These are phyloP conservation scores for Lathyrus tuberosus DNA, from an alignment of 306 rosid species.

Conservation along the genomic window DNA sequence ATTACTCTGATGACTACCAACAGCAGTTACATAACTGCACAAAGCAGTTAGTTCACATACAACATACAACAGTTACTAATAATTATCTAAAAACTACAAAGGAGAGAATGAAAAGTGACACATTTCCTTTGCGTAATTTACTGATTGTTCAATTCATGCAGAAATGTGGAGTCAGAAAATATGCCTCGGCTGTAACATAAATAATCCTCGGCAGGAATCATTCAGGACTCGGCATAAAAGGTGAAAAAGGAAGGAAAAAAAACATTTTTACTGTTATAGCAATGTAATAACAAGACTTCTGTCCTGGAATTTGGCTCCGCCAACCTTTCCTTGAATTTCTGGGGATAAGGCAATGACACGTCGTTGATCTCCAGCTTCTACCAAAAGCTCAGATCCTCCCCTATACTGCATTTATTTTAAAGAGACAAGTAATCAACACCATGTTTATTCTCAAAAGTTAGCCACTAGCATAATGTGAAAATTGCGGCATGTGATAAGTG, in stretches of 20 bases:
- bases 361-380: conserved; percentile 98
- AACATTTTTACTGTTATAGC: conserved; percentile 40
- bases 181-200: conserved; percentile 1
- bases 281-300: conserved; percentile 79
- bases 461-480: conserved; percentile 11
- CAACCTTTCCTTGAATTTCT: conserved; percentile 87
- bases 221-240: conserved; percentile 3
- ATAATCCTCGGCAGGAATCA: conserved; percentile 14
- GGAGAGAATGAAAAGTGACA: conserved; percentile 13
- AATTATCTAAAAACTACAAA: background rate
- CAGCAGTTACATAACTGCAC: too few species aligned
- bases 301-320: conserved; percentile 83
- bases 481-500: conserved; percentile 4
- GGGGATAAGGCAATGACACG: conserved; percentile 82
- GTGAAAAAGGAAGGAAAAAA: conserved; percentile 9
- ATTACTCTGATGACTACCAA: too few species aligned
- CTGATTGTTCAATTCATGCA: background rate
- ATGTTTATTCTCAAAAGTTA: conserved; percentile 13
- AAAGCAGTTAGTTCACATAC: too few species aligned
- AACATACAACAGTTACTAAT: too few species aligned
- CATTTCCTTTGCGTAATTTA: conserved; percentile 9
- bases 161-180: conserved; percentile 8
- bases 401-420: conserved; percentile 64
- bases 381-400: conserved; percentile 92
- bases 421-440: conserved; percentile 12